These are phyloP conservation scores for Sisymbrium irio DNA, from an alignment of 345 rosid species.

Conservation along the genomic window DNA sequence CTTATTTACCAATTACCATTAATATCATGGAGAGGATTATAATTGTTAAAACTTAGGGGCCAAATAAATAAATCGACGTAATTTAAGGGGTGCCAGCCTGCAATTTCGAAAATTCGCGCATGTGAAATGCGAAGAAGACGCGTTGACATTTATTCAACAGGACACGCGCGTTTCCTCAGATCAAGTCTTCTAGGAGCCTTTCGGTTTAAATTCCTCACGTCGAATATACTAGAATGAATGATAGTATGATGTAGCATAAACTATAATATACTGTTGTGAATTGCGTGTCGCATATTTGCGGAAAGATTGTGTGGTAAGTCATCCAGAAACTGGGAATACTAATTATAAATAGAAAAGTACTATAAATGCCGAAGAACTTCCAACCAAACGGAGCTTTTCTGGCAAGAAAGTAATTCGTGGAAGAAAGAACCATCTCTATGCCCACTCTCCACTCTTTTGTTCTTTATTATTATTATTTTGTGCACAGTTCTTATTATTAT, in stretches of 20 bases:
- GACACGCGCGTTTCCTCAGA: not conserved
- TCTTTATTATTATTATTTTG: not conserved
- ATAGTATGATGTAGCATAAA: not conserved
- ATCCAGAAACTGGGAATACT: not conserved
- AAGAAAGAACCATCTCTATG: conserved; percentile 3
- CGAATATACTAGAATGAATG: not conserved
- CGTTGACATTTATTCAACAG: not conserved
- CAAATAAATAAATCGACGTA: not conserved
- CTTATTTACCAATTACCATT: not conserved
- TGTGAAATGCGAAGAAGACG: not conserved
- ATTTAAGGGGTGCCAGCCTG: not conserved
- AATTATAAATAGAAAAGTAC: not conserved
- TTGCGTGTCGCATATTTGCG: conserved; percentile 7
- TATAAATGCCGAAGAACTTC: conserved; percentile 6
- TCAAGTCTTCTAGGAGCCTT: not conserved
- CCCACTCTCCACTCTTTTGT: not conserved
- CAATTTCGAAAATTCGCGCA: not conserved
- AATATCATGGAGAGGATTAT: not conserved
- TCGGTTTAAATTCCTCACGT: not conserved
- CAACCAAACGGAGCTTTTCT: conserved; percentile 4
- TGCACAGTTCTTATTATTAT: not conserved
- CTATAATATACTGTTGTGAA: not conserved
- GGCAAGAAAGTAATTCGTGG: not conserved
- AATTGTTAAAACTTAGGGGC: not conserved
- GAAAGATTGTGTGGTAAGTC: conserved; percentile 22